Base-by-base conservation (phyloP, 306 rosid species). In the Quercus wislizeni region DNA sequence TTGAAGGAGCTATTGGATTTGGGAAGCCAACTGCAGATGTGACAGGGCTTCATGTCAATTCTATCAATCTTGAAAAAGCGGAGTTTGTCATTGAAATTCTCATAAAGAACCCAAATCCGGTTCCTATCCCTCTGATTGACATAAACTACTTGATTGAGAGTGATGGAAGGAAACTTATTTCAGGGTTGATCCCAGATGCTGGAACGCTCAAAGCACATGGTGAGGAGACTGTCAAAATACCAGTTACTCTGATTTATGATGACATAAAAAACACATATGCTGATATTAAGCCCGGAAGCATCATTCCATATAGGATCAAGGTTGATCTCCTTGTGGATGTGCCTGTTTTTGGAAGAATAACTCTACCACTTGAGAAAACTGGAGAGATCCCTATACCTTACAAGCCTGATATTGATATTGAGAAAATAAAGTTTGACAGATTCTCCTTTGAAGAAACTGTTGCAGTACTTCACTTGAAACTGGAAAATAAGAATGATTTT, bases 11-110 rank as follows among this genome's bases (percentile, higher is more conserved):
- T 18, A 87, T 93, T 19, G 96, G 99, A n/a, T 91, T 96, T 18
- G 97, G 98, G 61, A 96, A 96, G 83, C 99, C 99, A 4, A 89
- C 91, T 5, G 99, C 98, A 0, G 99, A 96, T 83, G 91, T 96
- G 31, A 10, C 87, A 3, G 92, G 21, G 6, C 73, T 96, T 55
- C 98, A 90, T 86, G 78, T 96, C 85, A 92, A 94, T 1, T 28
- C 14, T 9, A 89, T 96, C 69, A 93, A 81, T 63, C 91, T 96
- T 21, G 89, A 96, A 30, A 89, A 77, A 86, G 94, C 85, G 2
- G 99, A 96, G 4, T 67, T 96, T 67, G 90, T 93, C 55, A 88
- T 93, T 64, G 99, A 96, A 83, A 89, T 96, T 80, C 94, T 96
- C 46, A 79, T 96, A 2, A 96, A 90, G 85, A 96, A 96, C 74